Base-by-base conservation (phyloP, 2,329 filamentous ascomycete genomes). In the Cucurbitaria berberidis region DNA sequence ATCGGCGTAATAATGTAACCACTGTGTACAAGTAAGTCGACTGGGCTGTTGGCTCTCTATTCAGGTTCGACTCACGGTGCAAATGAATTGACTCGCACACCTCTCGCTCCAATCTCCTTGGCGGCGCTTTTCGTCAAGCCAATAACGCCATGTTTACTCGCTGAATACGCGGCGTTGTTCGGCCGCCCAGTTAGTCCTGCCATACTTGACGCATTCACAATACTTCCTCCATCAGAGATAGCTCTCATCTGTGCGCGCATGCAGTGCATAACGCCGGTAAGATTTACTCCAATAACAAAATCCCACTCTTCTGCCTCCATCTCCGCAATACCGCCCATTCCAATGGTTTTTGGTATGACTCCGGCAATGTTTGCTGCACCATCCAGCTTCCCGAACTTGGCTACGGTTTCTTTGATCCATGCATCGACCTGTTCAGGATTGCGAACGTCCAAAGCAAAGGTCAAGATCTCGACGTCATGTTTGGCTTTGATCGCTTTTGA, bases 131-230 rank as follows among this genome's bases (percentile, higher is more conserved):
- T 66, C 15, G 74, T 76, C 27, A 77, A 55, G 3, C 75, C 74
- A 13, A 76, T 63, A 8, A 77, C 70, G 2, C 64, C 74, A 51
- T 76, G 74, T 55, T 77, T 77, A 13, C 59, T 68, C 2, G 73
- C 69, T 5, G 60, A 48, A 48, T 76, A 76, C 7, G 72, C 70
- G 26, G 65, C 70, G 34, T 59, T 59, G 8, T 63, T 59, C 13
- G 64, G 73, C 72, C 78, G 60, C 72, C 77, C 78, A 59, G 74
- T 71, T 3, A 78, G 57, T n/a, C 82, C 83, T 41, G 82, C 81
- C 30, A 81, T 78, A 42, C 41, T 47, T 15, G 48, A 19, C 32
- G 51, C 49, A 19, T 49, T 53, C 30, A 54, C 45, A 10, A 53
- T 50, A 19, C 50, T 53, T 35, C 50, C 50, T 4, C 47, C 50